Conservation (phyloP, 805 yeast genomes). For the Wickerhamomyces xylosicus region DNA sequence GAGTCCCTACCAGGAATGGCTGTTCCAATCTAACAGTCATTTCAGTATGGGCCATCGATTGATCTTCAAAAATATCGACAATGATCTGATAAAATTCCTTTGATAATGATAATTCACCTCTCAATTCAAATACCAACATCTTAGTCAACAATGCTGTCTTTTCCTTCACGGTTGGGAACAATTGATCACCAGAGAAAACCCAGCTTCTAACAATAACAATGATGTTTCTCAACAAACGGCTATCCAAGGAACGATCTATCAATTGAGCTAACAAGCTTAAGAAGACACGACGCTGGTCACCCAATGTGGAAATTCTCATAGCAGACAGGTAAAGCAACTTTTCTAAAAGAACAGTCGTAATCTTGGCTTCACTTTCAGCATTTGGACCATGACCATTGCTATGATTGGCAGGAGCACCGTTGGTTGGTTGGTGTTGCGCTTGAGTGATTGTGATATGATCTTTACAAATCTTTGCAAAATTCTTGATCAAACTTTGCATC, state of each 20-base stretch:
- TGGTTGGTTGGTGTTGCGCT: conserved; percentile 9
- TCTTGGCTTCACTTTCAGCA: conserved; percentile 64
- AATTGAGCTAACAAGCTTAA: conserved; percentile 78
- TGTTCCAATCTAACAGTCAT: conserved; percentile 93
- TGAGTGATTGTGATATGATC: conserved; percentile 63
- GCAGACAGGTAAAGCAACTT: conserved; percentile 71
- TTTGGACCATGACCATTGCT: conserved; percentile 15
- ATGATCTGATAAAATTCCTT: conserved; percentile 78
- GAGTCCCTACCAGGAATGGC: conserved; percentile 90
- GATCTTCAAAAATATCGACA: conserved; percentile 78
- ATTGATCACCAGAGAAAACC: conserved; percentile 70
- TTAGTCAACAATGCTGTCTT: conserved; percentile 89
- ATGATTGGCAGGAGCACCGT: neutral
- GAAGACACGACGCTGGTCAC: conserved; percentile 88
- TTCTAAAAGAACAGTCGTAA: conserved; percentile 67
- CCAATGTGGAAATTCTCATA: conserved; percentile 72
- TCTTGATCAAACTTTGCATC: conserved; percentile 70
- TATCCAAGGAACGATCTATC: conserved; percentile 80
- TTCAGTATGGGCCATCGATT: conserved; percentile 70
- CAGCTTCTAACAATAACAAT: conserved; percentile 73
- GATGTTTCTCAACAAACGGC: conserved; percentile 61
- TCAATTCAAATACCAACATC: conserved; percentile 84
- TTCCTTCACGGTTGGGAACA: conserved; percentile 91
- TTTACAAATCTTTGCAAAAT: conserved; percentile 80
- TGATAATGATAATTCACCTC: conserved; percentile 74